phyloP scores from a whole-genome alignment of 2,329 filamentous ascomycete species.

The Periconia sp. region DNA sequence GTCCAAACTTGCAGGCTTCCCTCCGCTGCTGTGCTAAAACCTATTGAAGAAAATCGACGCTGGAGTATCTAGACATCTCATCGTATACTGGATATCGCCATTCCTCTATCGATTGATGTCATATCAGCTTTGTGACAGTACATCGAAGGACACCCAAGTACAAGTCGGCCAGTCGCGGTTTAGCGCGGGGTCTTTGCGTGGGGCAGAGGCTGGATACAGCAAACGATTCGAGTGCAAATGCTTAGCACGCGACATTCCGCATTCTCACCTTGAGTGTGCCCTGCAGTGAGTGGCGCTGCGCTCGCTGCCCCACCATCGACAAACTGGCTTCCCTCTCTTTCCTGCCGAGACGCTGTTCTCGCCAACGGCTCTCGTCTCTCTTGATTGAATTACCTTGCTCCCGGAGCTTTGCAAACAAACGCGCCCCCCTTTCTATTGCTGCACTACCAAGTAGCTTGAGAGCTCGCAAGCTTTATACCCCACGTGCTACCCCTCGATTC shows the following conservation, averaged over 20 bases:
- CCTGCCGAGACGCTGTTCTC: constrained; percentile 40
- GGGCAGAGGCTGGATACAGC: not conserved
- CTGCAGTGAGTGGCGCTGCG: not conserved
- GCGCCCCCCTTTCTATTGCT: constrained; percentile 16
- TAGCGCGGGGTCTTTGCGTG: constrained; percentile 7
- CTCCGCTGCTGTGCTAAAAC: too few species aligned
- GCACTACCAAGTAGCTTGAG: not conserved
- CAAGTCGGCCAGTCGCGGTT: not conserved
- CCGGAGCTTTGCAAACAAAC: constrained; percentile 14
- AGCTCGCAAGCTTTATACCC: constrained; percentile 22
- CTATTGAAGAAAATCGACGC: too few species aligned
- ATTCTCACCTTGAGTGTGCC: not conserved
- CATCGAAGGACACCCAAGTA: not conserved
- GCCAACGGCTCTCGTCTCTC: constrained; percentile 23
- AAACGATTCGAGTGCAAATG: too few species aligned
- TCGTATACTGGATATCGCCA: not conserved
- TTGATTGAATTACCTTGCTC: constrained; percentile 9
- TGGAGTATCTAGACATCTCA: not conserved
- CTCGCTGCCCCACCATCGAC: constrained; percentile 14
- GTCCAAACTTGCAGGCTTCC: too few species aligned
- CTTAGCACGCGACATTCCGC: not conserved
- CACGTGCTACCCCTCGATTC: constrained; percentile 15
- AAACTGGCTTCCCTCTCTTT: constrained; percentile 36
- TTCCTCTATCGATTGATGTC: not conserved
- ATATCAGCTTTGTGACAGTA: not conserved